phyloP scores from a whole-genome alignment of 371 early-diverging fungal genomes.

The Mortierella sp. region DNA sequence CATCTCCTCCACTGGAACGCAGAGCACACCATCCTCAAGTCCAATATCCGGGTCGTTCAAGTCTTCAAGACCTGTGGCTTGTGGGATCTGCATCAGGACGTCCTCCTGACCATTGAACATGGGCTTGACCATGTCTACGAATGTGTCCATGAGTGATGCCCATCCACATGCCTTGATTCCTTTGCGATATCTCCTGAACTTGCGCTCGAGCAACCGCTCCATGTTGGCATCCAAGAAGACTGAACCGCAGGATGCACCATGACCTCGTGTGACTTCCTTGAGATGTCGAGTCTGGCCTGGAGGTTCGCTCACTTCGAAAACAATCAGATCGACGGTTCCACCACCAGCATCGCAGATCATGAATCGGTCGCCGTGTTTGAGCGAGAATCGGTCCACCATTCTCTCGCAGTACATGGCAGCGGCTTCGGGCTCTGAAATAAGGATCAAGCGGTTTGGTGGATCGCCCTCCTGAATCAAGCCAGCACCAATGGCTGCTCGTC shows the following conservation, averaged over 20 bases:
- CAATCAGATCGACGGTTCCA: slow-evolving; percentile 72
- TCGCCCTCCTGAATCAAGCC: slow-evolving; percentile 56
- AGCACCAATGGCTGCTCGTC: slow-evolving; percentile 61
- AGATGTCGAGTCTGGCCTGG: slow-evolving; percentile 45
- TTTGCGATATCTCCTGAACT: slow-evolving; percentile 60
- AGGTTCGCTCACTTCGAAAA: slow-evolving; percentile 52
- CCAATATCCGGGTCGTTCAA: slow-evolving; percentile 62
- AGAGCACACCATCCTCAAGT: slow-evolving; percentile 60
- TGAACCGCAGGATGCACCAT: slow-evolving; percentile 67
- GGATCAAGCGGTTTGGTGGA: slow-evolving; percentile 58
- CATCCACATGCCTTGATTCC: slow-evolving; percentile 66
- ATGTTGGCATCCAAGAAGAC: slow-evolving; percentile 68
- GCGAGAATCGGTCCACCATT: slow-evolving; percentile 59
- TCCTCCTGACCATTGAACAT: slow-evolving; percentile 65
- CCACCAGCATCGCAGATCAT: slow-evolving; percentile 77
- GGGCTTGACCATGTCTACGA: slow-evolving; percentile 66
- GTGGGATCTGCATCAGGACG: slow-evolving; percentile 61
- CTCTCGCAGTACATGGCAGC: slow-evolving; percentile 66
- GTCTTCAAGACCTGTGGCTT: slow-evolving; percentile 60
- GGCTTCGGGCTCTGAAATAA: slow-evolving; percentile 66
- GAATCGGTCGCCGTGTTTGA: slow-evolving; percentile 61
- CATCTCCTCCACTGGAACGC: slow-evolving; percentile 60
- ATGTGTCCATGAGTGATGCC: slow-evolving; percentile 66
- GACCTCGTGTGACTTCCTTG: slow-evolving; percentile 66
- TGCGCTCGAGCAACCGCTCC: slow-evolving; percentile 60